Evolutionary conservation across 768 basidiomycete species (phyloP), one percentile per base, ranked within the genome.

Genomic region (Mycena belliarum): DNA sequence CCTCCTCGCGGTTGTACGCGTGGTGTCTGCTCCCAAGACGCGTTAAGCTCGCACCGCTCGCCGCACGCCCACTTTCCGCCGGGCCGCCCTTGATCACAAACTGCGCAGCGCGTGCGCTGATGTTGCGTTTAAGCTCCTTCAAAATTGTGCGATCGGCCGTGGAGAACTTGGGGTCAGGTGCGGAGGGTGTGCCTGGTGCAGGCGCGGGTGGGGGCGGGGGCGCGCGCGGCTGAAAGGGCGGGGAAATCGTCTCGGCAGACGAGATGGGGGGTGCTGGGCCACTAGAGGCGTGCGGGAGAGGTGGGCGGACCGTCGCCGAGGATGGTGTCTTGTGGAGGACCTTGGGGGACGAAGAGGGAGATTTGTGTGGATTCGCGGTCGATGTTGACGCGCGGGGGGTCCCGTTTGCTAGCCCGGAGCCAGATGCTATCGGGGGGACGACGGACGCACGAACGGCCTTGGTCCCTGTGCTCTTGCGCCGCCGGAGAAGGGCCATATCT

Each of bases 91-190:
- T 85, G 50, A 81, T 60, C 33, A 75, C 70, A 63, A 87, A 89
- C 59, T 86, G 83, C 18, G 78, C 75, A 28, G 81, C 81, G 45
- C 81, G 80, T 25, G 81, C 85, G 20, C 70, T 71, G 40, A 83
- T 76, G 54, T 76, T 79, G 44, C 76, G 76, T 63, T 79, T 80
- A 35, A 86, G 73, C 63, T 86, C 83, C 58, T 81, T 73, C 4
- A 86, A 72, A 46, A 86, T 86, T 6, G 82, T 79, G 21, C 85
- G 79, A 68, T 87, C 86, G 12, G 82, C 79, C 0, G 85, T 85
- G 2, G 84, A 84, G 67, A 86, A 84, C 55, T 79, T 78, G 46
- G 65, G 68, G 56, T 72, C 63, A 7, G 58, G 61, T 47, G 56
- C n/a, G 49, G n/a, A n/a, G n/a, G n/a, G n/a, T 43, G 2, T 46